These are phyloP conservation scores for Linaria vulgaris DNA, from an alignment of 257 asterid genomes.

Conservation along the genomic window DNA sequence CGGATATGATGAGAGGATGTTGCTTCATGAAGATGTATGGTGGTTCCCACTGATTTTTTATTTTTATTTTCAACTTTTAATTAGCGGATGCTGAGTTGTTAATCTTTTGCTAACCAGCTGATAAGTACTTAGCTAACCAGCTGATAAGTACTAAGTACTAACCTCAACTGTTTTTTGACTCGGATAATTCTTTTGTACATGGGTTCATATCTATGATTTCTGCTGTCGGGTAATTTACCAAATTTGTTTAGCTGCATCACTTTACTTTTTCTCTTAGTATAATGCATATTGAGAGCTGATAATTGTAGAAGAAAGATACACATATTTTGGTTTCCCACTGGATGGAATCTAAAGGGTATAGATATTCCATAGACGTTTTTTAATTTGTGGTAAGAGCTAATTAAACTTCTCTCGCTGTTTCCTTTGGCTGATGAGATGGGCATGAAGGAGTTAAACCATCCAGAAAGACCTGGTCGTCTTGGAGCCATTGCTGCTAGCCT, in stretches of 20 bases:
- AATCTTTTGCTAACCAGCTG: background rate
- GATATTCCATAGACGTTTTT: slow-evolving; percentile 14
- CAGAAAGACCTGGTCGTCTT: slow-evolving; percentile 96
- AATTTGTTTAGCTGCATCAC: slow-evolving; percentile 16
- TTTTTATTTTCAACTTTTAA: slow-evolving; percentile 22
- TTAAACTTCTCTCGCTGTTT: slow-evolving; percentile 30
- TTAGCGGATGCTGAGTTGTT: slow-evolving; percentile 1
- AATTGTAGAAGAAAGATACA: background rate
- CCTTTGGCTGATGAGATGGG: slow-evolving; percentile 60
- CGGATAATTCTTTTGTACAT: background rate
- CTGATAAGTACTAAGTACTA: too few species aligned
- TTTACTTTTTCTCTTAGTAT: background rate
- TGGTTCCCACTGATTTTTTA: slow-evolving; percentile 25
- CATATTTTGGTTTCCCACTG: background rate
- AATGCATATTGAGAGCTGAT: background rate
- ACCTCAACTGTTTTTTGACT: slow-evolving; percentile 9
- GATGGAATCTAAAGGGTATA: slow-evolving; percentile 20
- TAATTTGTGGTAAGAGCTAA: slow-evolving; percentile 19
- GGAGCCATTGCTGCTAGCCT: slow-evolving; percentile 96
- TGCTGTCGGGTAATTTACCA: slow-evolving; percentile 14
- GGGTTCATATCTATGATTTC: background rate
- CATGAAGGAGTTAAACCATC: slow-evolving; percentile 86
- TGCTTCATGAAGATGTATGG: slow-evolving; percentile 93
- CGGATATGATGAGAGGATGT: slow-evolving; percentile 98
- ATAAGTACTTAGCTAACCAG: slow-evolving; percentile 15